Base-by-base conservation (phyloP, 2,329 filamentous ascomycete genomes). In the Eutypa lata region DNA sequence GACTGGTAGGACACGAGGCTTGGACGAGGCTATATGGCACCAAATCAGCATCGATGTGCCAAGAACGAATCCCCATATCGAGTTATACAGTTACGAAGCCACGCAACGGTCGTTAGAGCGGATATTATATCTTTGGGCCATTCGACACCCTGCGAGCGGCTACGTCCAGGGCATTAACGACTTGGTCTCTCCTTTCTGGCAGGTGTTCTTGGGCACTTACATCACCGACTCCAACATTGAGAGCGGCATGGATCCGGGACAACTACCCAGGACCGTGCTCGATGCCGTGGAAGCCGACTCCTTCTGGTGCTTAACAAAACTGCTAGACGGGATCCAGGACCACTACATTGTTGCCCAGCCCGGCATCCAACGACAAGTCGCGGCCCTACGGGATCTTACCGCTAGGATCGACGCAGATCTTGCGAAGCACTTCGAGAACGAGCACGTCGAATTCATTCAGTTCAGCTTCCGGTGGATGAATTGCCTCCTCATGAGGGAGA, bases 391-490 rank as follows among this genome's bases (percentile, higher is more conserved):
- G 55, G 93, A 99, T 70, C 80, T 99, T 35, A 97, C 93, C 1
- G 88, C 89, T 50, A 82, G 94, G 52, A 99, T 99, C 59, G 93
- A 97, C 68, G 83, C 83, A 26, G 81, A 80, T 3, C 76, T 99
- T 47, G 90, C 92, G 3, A 94, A 89, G 62, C 94, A 99, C 68
- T 78, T 99, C 40, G 91, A 97, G 68, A 82, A 82, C 22, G 91
- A 97, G 71, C 88, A 91, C 31, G 91, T 99, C 26, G 94, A 99
- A 68, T 99, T 99, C 67, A 99, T 99, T 65, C 94, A 99, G 68
- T 99, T 99, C 73, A 97, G 91, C 72, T 99, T 99, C 70, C 83
- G 94, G 52, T 99, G 94, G 94, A 99, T 99, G 94, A 99, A 99
- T 66, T 99, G 94, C 71, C 82, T 99, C 49, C 78, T 99, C 59